Evolutionary conservation across 371 early-diverging fungal species (phyloP).

Genomic region (Apophysomyces variabilis): DNA sequence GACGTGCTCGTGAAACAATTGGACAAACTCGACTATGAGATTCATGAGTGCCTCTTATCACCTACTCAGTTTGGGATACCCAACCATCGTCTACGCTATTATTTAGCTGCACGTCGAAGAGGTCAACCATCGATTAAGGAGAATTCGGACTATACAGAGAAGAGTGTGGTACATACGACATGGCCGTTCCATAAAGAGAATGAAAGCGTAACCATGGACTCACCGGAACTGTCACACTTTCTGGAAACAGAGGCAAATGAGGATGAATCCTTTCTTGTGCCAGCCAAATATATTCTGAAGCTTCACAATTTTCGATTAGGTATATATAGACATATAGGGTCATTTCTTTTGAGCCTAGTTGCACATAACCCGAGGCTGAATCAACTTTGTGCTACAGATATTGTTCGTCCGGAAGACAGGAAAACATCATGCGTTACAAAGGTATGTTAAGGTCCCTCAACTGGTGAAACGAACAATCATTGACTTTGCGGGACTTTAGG

Average conservation of each 20-base stretch:
- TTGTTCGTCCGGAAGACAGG: conserved; percentile 54
- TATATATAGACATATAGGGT: conserved; percentile 19
- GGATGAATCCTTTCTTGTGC: conserved; percentile 53
- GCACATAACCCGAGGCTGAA: conserved; percentile 5
- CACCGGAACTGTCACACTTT: conserved; percentile 38
- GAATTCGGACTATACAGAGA: conserved; percentile 24
- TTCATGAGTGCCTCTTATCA: conserved; percentile 67
- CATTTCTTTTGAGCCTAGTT: not conserved
- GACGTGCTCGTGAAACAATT: conserved; percentile 59
- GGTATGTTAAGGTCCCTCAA: conserved; percentile 22
- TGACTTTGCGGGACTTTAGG: conserved; percentile 26
- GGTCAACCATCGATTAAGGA: conserved; percentile 35
- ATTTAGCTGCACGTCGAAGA: conserved; percentile 62
- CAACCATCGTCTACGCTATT: conserved; percentile 73
- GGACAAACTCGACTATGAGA: conserved; percentile 62
- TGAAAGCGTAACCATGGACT: conserved; percentile 23
- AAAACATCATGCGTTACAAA: conserved; percentile 78
- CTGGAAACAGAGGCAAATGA: conserved; percentile 48
- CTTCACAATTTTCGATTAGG: conserved; percentile 73
- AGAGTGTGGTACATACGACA: conserved; percentile 39
- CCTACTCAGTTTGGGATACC: conserved; percentile 74
- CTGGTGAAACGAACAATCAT: no score
- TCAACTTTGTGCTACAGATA: conserved; percentile 40
- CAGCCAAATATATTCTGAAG: conserved; percentile 66
- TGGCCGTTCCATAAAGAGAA: conserved; percentile 56